phyloP scores from a whole-genome alignment of 140 eudicot species.

The Oenanthe javanica region DNA sequence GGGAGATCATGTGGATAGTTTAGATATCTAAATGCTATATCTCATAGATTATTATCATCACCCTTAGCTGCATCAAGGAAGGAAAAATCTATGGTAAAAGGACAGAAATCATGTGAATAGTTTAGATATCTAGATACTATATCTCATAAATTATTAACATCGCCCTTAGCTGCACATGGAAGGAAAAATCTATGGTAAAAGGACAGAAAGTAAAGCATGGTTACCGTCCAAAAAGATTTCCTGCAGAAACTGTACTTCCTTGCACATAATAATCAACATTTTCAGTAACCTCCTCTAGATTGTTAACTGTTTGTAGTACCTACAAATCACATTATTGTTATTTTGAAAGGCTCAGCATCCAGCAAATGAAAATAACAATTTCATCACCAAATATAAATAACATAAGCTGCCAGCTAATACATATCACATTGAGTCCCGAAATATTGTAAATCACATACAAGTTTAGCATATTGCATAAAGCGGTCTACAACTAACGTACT shows the following conservation, averaged over 20 bases:
- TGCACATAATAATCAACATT: slow-evolving; percentile 88
- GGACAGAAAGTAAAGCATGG: neutral
- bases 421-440: neutral
- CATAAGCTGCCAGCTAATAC: neutral
- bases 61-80: no score
- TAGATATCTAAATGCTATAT: neutral
- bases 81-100: no score
- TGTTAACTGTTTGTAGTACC: slow-evolving; percentile 89
- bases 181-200: neutral
- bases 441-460: neutral
- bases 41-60: no score
- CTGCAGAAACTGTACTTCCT: slow-evolving; percentile 93
- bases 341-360: neutral
- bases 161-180: neutral
- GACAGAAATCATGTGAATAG: neutral
- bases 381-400: neutral
- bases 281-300: slow-evolving; percentile 97
- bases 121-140: neutral
- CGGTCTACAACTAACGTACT: neutral
- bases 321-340: slow-evolving; percentile 16
- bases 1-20: neutral
- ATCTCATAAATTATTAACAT: neutral
- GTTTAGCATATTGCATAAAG: neutral
- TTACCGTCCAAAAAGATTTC: slow-evolving; percentile 94
- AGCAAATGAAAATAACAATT: neutral